Evolutionary conservation across 805 yeast genomes (phyloP), one percentile per base, ranked within the genome.

Genomic region (Yamadazyma paraphyllophila): DNA sequence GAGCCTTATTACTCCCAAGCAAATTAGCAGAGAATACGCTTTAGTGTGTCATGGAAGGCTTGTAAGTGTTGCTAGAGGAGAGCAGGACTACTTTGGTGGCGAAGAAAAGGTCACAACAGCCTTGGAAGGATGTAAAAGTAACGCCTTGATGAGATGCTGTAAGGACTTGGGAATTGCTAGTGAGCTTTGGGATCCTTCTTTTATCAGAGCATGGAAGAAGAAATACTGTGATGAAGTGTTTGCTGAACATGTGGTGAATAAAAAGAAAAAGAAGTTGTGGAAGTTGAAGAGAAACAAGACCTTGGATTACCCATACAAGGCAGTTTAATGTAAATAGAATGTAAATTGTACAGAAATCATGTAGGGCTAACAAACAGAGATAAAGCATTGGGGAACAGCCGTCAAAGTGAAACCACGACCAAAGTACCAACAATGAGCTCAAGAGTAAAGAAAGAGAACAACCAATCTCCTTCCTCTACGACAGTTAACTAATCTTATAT

Each of bases 91-190:
- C 62, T 94, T 88, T 69, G 77, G 76, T 7, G 82, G 80, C 32
- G 90, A 88, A 24, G 82, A 81, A 50, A 95, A 94, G 38, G 80
- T 92, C 39, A 89, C 97, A 4, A 94, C 98, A 0, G 97, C 98
- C 0, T 83, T 95, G 35, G 99, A 94, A 67, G 99, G 99, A 9
- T 92, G 98, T 66, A 90, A 90, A 62, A 85, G 95, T 60, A 94
- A 94, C 61, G 97, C 98, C 0, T 70, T 94, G 62, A 92, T 94
- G 98, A 79, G 99, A 62, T 91, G 98, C 59, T 94, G 99, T 67
- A 94, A 94, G 63, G 99, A 94, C 67, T 74, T 94, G 57, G 98
- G 98, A 4, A 85, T 94, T 53, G 99, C 97, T 1, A 86, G 96
- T 46, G 99, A 94, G 61, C 74, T 94, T 41, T 94, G 99, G 99